Conservation (phyloP, 805 yeast species). For the Candida tallmaniae region DNA sequence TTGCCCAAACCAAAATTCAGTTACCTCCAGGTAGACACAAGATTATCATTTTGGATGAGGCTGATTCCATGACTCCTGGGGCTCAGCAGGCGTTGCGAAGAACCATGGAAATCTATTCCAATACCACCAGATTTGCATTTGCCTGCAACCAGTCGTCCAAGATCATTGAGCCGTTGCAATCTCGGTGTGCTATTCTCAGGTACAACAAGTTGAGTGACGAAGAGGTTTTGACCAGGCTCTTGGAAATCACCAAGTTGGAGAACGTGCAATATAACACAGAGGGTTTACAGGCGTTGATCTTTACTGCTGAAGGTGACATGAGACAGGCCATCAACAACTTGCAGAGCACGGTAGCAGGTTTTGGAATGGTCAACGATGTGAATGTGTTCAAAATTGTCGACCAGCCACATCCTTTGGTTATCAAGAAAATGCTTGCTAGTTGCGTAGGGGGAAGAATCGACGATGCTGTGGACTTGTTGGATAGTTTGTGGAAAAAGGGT, state of each 20-base stretch:
- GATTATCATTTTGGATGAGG: slow-evolving; percentile 90
- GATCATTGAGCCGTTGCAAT: slow-evolving; percentile 94
- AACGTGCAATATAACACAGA: slow-evolving; percentile 76
- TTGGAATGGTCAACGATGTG: slow-evolving; percentile 83
- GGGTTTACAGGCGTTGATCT: slow-evolving; percentile 87
- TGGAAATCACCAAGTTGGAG: slow-evolving; percentile 68
- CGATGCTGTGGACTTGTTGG: slow-evolving; percentile 58
- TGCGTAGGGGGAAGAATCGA: slow-evolving; percentile 49
- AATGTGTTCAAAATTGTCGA: slow-evolving; percentile 95
- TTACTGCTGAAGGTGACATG: slow-evolving; percentile 98
- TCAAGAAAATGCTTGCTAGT: slow-evolving; percentile 55
- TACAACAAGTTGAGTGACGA: slow-evolving; percentile 78
- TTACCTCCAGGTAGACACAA: slow-evolving; percentile 89
- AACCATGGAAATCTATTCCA: slow-evolving; percentile 64
- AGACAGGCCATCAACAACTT: slow-evolving; percentile 94
- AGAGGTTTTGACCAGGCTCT: slow-evolving; percentile 72
- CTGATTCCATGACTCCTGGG: slow-evolving; percentile 95
- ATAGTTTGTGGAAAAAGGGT: slow-evolving; percentile 80
- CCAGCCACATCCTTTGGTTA: slow-evolving; percentile 89
- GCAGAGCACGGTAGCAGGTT: slow-evolving; percentile 93
- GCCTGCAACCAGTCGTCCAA: slow-evolving; percentile 94
- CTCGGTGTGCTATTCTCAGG: slow-evolving; percentile 91
- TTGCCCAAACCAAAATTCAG: slow-evolving; percentile 90
- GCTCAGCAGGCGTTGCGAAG: slow-evolving; percentile 94
- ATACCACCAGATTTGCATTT: slow-evolving; percentile 95